A percentile compares a stretch with the other conserved stretches of the same genome.
Conservation (phyloP, 495 filamentous ascomycete species). For the Xylaria longipes region DNA sequence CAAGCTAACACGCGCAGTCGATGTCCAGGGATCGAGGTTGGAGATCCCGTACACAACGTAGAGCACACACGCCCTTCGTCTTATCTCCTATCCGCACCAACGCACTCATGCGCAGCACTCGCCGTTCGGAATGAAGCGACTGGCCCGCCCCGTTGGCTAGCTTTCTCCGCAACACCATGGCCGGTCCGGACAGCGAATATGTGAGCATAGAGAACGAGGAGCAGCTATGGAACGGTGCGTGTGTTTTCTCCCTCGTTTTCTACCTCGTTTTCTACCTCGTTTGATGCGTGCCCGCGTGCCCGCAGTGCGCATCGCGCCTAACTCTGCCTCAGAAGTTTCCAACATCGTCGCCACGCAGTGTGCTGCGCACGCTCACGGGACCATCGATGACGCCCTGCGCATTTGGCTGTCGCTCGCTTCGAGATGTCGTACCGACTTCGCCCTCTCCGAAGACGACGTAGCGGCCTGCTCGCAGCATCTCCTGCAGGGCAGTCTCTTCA, state of each 20-base stretch:
- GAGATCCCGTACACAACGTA: neutral
- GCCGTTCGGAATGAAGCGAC: constrained; percentile 27
- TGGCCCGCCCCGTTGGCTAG: constrained; percentile 16
- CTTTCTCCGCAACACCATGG: constrained; percentile 47
- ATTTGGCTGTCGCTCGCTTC: constrained; percentile 81
- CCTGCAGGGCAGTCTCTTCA: constrained; percentile 76
- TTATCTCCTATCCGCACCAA: neutral
- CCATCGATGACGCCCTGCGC: constrained; percentile 86
- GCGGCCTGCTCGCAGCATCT: constrained; percentile 84
- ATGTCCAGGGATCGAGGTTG: neutral
- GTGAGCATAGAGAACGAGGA: constrained; percentile 80
- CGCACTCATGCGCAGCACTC: constrained; percentile 15
- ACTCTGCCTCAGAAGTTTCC: constrained; percentile 69
- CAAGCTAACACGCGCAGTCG: constrained; percentile 9
- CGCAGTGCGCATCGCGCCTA: neutral
- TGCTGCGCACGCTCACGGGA: constrained; percentile 66
- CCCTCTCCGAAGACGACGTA: constrained; percentile 84
- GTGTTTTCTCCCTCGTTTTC: neutral
- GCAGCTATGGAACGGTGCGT: constrained; percentile 91
- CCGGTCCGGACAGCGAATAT: constrained; percentile 62
- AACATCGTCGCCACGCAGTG: constrained; percentile 77
- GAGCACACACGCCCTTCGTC: neutral
- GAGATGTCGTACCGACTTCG: constrained; percentile 79
- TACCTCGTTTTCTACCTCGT: neutral
- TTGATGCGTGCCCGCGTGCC: neutral